These are phyloP conservation scores for Talaromyces sp. DNA, from an alignment of 2,329 filamentous ascomycete species.

Conservation along the genomic window DNA sequence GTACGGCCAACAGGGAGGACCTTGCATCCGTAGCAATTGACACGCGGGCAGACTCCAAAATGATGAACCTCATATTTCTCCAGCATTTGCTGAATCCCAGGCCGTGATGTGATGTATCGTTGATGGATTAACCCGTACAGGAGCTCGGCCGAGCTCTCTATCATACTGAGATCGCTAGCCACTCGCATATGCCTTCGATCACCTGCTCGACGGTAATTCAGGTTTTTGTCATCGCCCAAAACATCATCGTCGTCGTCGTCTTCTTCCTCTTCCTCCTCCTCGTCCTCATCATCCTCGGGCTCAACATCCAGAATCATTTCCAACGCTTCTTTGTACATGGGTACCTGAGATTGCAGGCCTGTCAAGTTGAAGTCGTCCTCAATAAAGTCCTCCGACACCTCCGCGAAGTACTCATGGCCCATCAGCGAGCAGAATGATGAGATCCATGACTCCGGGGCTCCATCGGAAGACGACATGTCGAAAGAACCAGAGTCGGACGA, in stretches of 20 bases:
- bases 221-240: conserved; percentile 51
- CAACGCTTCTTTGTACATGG: conserved; percentile 97
- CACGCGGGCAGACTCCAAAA: conserved; percentile 92
- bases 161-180: conserved; percentile 87
- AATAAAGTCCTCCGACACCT: conserved; percentile 98
- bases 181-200: conserved; percentile 79
- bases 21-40: conserved; percentile 82
- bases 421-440: conserved; percentile 92
- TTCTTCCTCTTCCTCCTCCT: conserved; percentile 62
- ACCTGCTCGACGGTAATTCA: conserved; percentile 46
- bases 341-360: conserved; percentile 87
- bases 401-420: conserved; percentile 97
- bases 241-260: conserved; percentile 62
- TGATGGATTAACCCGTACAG: conserved; percentile 98
- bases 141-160: conserved; percentile 96
- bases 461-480: conserved; percentile 43
- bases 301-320: conserved; percentile 99
- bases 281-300: conserved; percentile 74
- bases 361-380: conserved; percentile 99
- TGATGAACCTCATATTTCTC: conserved; percentile 98
- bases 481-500: conserved; percentile 36
- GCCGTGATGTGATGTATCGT: conserved; percentile 92
- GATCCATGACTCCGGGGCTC: conserved; percentile 85
- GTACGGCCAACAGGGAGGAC: conserved; percentile 90
- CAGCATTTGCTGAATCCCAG: conserved; percentile 97